phyloP scores from a whole-genome alignment of 2,329 filamentous ascomycete species.

The Fusarium phyllophilum region DNA sequence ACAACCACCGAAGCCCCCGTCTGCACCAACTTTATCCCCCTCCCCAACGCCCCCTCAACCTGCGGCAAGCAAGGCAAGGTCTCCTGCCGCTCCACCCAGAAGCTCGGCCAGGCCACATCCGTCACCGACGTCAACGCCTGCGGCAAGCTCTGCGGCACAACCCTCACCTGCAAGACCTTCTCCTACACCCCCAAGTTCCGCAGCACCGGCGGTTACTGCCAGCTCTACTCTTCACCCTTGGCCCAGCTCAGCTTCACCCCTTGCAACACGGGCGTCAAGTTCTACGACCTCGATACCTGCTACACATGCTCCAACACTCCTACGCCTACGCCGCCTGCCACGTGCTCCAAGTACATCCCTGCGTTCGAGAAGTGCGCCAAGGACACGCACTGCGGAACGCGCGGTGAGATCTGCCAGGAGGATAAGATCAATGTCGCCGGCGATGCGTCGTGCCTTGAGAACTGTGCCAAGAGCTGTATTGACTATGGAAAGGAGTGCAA shows the following conservation, averaged over 20 bases:
- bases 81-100: constrained; percentile 5
- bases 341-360: constrained; percentile 26
- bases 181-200: constrained; percentile 2
- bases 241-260: constrained; percentile 6
- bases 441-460: constrained; percentile 23
- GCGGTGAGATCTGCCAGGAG: constrained; percentile 20
- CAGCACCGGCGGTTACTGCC: neutral
- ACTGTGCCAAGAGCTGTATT: constrained; percentile 36
- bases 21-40: constrained; percentile 13
- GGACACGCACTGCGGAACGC: constrained; percentile 18
- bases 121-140: neutral
- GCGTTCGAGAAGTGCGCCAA: constrained; percentile 11
- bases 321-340: constrained; percentile 1
- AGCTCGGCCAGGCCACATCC: neutral
- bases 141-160: constrained; percentile 7
- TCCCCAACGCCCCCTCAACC: neutral
- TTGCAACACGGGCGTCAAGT: constrained; percentile 18
- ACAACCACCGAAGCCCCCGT: constrained; percentile 4
- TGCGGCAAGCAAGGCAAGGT: constrained; percentile 23
- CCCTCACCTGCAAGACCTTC: constrained; percentile 20
- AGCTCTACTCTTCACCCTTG: constrained; percentile 1
- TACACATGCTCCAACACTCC: constrained; percentile 4
- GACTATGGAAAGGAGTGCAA: constrained; percentile 8
- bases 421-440: neutral
- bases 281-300: constrained; percentile 28